Percentiles rank a stretch among this genome's conserved stretches.
These are phyloP conservation scores for Arthrobotrys musiformis DNA, from an alignment of 2,329 filamentous ascomycete species.

Conservation along the genomic window DNA sequence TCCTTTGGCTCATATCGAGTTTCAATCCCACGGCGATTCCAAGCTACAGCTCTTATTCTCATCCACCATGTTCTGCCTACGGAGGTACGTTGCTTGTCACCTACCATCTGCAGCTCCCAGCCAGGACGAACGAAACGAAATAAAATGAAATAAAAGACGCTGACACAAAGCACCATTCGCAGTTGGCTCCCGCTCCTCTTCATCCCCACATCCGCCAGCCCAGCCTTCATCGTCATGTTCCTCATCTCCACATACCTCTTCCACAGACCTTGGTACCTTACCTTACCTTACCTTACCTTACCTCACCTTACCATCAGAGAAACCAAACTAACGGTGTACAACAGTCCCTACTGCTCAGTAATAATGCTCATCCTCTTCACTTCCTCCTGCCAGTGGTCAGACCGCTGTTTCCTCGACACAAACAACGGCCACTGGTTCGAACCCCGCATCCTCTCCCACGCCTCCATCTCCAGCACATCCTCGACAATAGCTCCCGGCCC, in stretches of 20 bases:
- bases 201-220: slow-evolving; percentile 85
- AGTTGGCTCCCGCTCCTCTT: slow-evolving; percentile 90
- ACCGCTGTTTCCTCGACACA: slow-evolving; percentile 93
- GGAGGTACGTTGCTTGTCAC: slow-evolving; percentile 67
- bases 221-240: slow-evolving; percentile 86
- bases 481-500: slow-evolving; percentile 49
- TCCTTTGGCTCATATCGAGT: no score
- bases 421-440: slow-evolving; percentile 88
- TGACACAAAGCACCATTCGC: slow-evolving; percentile 14
- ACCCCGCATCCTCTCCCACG: slow-evolving; percentile 69
- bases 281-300: neutral
- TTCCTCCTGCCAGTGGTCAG: slow-evolving; percentile 88
- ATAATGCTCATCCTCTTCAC: slow-evolving; percentile 94
- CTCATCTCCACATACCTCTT: slow-evolving; percentile 95
- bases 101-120: neutral
- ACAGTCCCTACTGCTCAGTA: slow-evolving; percentile 89
- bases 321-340: neutral
- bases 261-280: slow-evolving; percentile 82
- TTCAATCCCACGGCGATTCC: no score
- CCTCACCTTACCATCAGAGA: neutral
- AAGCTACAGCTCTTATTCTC: neutral
- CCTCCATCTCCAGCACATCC: slow-evolving; percentile 59
- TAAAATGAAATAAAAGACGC: no score
- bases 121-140: no score
- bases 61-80: slow-evolving; percentile 72